Conservation (phyloP, 768 basidiomycete species). For the Macrolepiota fuliginosa region DNA sequence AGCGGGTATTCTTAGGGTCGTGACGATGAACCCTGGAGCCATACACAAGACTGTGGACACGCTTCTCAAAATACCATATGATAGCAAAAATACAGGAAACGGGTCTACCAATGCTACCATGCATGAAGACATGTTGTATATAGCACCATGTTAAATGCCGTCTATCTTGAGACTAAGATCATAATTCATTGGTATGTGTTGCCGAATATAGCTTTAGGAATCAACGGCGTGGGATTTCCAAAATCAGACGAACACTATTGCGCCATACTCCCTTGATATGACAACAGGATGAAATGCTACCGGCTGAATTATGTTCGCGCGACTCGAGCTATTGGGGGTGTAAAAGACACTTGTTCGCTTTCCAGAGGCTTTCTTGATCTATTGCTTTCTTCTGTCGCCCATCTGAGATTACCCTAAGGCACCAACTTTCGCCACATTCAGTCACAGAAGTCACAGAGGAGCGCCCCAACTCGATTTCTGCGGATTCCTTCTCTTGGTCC, state of each 20-base stretch:
- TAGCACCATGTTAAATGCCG: background rate
- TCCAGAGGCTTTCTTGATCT: background rate
- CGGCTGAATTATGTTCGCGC: background rate
- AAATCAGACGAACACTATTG: background rate
- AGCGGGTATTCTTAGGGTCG: background rate
- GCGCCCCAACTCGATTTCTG: background rate
- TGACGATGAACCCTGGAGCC: background rate
- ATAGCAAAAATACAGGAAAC: constrained; percentile 3
- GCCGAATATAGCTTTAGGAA: background rate
- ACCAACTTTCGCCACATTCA: background rate
- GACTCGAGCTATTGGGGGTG: background rate
- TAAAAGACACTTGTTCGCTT: background rate
- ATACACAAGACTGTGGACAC: background rate
- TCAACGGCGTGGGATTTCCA: background rate
- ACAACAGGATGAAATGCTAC: constrained; percentile 5
- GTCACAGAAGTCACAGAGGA: too few species aligned
- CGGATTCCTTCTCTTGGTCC: background rate
- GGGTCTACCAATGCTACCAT: background rate
- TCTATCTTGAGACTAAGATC: background rate
- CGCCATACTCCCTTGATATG: constrained; percentile 9
- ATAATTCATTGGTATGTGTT: background rate
- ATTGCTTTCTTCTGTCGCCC: background rate
- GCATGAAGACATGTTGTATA: background rate
- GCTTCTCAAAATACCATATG: background rate
- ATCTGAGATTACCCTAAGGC: background rate